phyloP scores from a whole-genome alignment of 2,329 filamentous ascomycete genomes.

The Neophaeococcomyces mojaviensis region DNA sequence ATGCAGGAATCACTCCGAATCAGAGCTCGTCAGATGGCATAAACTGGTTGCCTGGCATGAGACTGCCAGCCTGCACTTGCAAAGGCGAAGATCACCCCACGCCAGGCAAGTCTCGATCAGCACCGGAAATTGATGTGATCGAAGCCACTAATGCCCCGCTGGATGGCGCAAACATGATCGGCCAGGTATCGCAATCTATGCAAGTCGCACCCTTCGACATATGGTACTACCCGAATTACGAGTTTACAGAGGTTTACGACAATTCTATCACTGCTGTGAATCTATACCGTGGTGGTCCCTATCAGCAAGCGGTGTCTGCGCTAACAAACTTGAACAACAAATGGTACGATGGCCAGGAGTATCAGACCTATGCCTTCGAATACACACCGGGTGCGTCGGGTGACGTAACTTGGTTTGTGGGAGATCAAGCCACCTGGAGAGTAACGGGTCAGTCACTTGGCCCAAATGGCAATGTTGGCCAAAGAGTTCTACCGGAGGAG shows the following conservation, averaged over 20 bases:
- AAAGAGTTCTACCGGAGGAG: conserved; percentile 57
- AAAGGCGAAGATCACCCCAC: conserved; percentile 56
- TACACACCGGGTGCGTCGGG: conserved; percentile 54
- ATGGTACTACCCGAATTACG: conserved; percentile 59
- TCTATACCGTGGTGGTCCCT: conserved; percentile 53
- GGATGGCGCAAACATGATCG: conserved; percentile 47
- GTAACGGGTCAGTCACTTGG: conserved; percentile 53
- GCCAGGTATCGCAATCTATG: conserved; percentile 58
- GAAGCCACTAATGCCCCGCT: conserved; percentile 57
- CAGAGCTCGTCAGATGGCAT: conserved; percentile 62
- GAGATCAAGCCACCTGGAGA: conserved; percentile 53
- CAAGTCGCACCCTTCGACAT: conserved; percentile 64
- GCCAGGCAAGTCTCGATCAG: conserved; percentile 56
- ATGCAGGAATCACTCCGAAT: conserved; percentile 64
- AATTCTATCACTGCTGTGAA: conserved; percentile 50
- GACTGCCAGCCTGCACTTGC: conserved; percentile 62
- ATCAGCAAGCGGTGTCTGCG: conserved; percentile 57
- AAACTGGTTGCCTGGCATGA: conserved; percentile 62
- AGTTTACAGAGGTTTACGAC: conserved; percentile 61
- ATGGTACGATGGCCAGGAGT: conserved; percentile 59
- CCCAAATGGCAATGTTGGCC: conserved; percentile 63
- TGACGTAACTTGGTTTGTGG: conserved; percentile 62
- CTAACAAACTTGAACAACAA: conserved; percentile 56
- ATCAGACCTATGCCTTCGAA: conserved; percentile 58
- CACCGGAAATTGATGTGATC: conserved; percentile 65